Conservation (phyloP, 2,329 filamentous ascomycete species). For the Pezicula neosporulosa region DNA sequence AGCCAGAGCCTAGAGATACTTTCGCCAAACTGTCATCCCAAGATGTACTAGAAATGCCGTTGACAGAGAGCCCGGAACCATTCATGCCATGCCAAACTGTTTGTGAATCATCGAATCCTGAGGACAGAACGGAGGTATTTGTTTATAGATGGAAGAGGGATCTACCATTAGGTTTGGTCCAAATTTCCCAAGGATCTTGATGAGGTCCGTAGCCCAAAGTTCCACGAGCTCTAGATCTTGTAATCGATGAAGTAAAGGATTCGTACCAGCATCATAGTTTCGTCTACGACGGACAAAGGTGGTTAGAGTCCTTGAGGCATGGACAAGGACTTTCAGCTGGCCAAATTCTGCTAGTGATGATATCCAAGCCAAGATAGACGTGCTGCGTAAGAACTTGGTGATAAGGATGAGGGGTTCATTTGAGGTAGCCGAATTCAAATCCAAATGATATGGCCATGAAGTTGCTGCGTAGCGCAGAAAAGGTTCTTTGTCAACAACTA, state of each 20-base stretch:
- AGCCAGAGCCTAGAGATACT: neutral
- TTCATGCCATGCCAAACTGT: constrained; percentile 24
- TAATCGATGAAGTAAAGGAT: constrained; percentile 7
- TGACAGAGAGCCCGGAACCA: neutral
- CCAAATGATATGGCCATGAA: constrained; percentile 25
- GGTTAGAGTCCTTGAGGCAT: constrained; percentile 22
- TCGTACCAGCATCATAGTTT: constrained; percentile 7
- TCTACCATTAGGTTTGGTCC: constrained; percentile 19
- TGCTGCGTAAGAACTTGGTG: constrained; percentile 20
- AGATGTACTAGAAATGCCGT: neutral
- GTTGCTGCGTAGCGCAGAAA: constrained; percentile 22
- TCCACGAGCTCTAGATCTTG: constrained; percentile 23
- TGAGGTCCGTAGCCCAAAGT: constrained; percentile 31
- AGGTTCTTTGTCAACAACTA: neutral
- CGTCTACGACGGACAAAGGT: constrained; percentile 12
- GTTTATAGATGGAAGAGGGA: constrained; percentile 33
- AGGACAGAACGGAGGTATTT: constrained; percentile 37
- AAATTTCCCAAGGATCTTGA: constrained; percentile 34
- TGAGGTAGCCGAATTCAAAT: neutral
- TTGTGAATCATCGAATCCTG: constrained; percentile 29
- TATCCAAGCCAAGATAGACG: constrained; percentile 31
- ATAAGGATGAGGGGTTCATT: constrained; percentile 12
- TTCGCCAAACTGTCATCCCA: constrained; percentile 12
- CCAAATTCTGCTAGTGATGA: constrained; percentile 20
- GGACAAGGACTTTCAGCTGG: constrained; percentile 24